Conservation (phyloP, 2,329 filamentous ascomycete genomes). For the Penicillium expansum region DNA sequence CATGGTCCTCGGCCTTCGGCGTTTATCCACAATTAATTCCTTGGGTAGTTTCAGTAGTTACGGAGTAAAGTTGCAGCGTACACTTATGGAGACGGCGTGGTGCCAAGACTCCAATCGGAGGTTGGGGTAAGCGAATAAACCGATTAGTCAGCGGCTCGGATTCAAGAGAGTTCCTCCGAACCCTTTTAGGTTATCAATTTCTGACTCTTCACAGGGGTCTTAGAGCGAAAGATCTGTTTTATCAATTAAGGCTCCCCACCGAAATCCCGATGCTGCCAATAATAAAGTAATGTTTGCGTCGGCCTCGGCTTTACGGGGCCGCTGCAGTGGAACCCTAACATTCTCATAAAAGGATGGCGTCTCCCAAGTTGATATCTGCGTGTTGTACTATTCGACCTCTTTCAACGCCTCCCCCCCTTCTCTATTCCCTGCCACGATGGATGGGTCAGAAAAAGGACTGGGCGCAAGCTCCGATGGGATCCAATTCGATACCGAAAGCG, state of each 20-base stretch:
- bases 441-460: slow-evolving; percentile 4
- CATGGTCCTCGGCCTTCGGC: background rate
- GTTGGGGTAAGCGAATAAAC: background rate
- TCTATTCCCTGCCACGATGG: slow-evolving; percentile 2
- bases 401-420: too few species aligned
- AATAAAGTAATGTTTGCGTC: background rate
- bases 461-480: slow-evolving; percentile 12
- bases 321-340: background rate
- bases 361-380: background rate
- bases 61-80: too few species aligned
- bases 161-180: background rate
- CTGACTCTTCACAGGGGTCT: background rate
- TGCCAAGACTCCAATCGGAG: background rate
- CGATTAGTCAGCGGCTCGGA: background rate
- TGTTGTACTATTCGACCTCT: background rate
- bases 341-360: slow-evolving; percentile 3
- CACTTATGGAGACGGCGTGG: too few species aligned
- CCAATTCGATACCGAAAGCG: slow-evolving; percentile 30
- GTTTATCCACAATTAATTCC: background rate
- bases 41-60: too few species aligned
- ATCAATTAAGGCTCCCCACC: background rate
- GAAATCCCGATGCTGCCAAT: background rate
- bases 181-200: too few species aligned
- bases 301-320: background rate
- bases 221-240: background rate